Evolutionary conservation across 1,284 basidiomycete species (phyloP).

Genomic region (Stereum hirsutum): DNA sequence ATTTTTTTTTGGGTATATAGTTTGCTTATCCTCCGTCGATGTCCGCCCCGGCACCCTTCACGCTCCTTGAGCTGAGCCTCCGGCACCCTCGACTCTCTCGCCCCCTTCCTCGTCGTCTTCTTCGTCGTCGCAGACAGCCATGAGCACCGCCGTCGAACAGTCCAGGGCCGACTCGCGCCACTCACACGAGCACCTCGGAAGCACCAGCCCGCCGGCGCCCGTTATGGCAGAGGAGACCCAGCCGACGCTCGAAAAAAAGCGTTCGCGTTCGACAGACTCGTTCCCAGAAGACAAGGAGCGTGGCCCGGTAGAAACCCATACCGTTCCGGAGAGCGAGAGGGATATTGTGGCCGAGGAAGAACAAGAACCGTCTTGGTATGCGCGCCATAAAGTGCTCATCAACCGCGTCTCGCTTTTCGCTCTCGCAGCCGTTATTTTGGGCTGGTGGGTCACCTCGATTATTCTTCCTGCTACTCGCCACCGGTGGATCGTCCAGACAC

Average conservation of each 20-base stretch:
- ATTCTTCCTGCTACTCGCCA: constrained; percentile 58
- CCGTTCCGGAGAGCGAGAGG: constrained; percentile 12
- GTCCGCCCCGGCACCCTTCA: too few relatives aligned
- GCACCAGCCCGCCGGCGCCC: not conserved
- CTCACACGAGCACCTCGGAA: too few relatives aligned
- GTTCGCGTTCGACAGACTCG: constrained; percentile 8
- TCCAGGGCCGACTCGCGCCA: too few relatives aligned
- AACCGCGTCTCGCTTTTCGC: constrained; percentile 37
- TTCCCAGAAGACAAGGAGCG: constrained; percentile 9
- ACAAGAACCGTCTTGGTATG: constrained; percentile 11
- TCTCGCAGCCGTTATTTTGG: constrained; percentile 55
- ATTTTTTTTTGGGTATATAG: too few relatives aligned
- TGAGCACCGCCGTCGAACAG: too few relatives aligned
- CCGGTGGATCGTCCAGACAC: constrained; percentile 73
- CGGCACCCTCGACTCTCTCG: not conserved
- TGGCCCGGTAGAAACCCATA: not conserved
- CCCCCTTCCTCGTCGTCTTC: not conserved
- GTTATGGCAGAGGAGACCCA: not conserved
- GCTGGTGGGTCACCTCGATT: constrained; percentile 76
- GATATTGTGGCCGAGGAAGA: constrained; percentile 17
- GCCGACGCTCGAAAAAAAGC: constrained; percentile 7
- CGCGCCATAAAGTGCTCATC: constrained; percentile 14
- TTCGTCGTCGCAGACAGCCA: not conserved
- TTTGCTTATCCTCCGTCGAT: too few relatives aligned
- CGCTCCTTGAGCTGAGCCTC: not conserved